Evolutionary conservation across 164 flowering plant genomes (phyloP).

Genomic region (Warburgia ugandensis): DNA sequence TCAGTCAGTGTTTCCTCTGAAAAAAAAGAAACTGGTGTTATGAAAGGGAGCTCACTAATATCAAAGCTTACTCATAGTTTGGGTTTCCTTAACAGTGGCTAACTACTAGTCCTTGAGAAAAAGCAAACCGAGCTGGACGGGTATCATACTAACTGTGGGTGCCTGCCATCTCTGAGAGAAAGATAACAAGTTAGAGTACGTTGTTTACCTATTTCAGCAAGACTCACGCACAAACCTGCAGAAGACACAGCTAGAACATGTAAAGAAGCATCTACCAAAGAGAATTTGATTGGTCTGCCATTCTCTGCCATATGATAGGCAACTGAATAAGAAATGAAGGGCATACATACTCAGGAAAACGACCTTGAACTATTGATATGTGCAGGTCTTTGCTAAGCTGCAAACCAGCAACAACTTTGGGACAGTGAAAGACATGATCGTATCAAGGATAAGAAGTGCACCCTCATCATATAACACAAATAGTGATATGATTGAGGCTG

Average conservation of each 20-base stretch:
- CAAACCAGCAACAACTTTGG: constrained; percentile 13
- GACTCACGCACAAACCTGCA: constrained; percentile 80
- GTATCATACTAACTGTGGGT: too few species aligned
- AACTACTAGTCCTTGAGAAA: too few species aligned
- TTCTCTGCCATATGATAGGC: neutral
- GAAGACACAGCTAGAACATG: constrained; percentile 1
- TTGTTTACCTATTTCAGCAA: constrained; percentile 72
- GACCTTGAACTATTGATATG: constrained; percentile 63
- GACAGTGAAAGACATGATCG: neutral
- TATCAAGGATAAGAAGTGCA: constrained; percentile 12
- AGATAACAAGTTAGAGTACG: neutral
- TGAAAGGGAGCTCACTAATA: too few species aligned
- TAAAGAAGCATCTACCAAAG: neutral
- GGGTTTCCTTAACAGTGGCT: too few species aligned
- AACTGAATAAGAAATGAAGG: neutral
- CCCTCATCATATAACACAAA: constrained; percentile 87
- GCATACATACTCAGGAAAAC: constrained; percentile 84
- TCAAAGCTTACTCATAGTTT: too few species aligned
- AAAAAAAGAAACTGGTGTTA: too few species aligned
- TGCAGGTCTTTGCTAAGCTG: constrained; percentile 95
- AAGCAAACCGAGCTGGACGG: too few species aligned
- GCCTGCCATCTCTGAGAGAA: too few species aligned
- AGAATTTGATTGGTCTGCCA: neutral
- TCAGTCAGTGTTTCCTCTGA: too few species aligned
- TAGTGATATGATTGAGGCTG: constrained; percentile 93